Evolutionary conservation across 2,329 filamentous ascomycete species (phyloP).

Genomic region (Pseudogymnoascus sp.): DNA sequence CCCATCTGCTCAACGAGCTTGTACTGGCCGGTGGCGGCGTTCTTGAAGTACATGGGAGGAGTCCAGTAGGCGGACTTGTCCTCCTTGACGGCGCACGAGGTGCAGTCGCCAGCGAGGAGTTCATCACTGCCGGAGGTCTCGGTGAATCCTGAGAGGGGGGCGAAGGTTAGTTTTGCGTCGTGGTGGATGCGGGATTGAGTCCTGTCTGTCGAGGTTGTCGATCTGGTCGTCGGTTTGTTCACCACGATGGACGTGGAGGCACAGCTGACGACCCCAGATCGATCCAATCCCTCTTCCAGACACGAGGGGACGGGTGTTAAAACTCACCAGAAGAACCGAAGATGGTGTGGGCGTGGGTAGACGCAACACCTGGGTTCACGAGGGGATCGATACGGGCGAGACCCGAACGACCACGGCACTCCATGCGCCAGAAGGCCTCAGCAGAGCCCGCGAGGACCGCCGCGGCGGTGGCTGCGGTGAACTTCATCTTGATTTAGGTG

Average conservation of each 20-base stretch:
- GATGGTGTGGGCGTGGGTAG: conserved; percentile 65
- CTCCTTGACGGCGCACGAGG: conserved; percentile 69
- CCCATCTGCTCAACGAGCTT: conserved; percentile 67
- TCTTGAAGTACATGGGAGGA: conserved; percentile 69
- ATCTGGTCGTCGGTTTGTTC: background rate
- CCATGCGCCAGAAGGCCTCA: conserved; percentile 81
- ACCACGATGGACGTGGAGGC: background rate
- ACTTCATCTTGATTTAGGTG: background rate
- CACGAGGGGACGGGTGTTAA: too few species aligned
- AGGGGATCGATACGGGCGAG: conserved; percentile 72
- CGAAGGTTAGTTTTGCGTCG: background rate
- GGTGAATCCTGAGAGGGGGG: conserved; percentile 65
- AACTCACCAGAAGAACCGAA: conserved; percentile 67
- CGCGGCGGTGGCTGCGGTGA: background rate
- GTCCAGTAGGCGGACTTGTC: conserved; percentile 89
- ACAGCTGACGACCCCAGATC: background rate
- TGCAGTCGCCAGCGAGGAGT: conserved; percentile 59
- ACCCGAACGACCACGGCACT: conserved; percentile 64
- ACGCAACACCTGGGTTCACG: conserved; percentile 50
- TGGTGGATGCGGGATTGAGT: background rate
- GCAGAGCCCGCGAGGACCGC: conserved; percentile 24
- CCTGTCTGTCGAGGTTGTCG: too few species aligned
- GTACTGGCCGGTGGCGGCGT: conserved; percentile 53
- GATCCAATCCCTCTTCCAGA: background rate
- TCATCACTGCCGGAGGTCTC: conserved; percentile 47